Percentiles rank a stretch among this genome's conserved stretches.
phyloP scores from a whole-genome alignment of 2,329 filamentous ascomycete species.

The Colletotrichum cordylinicola region DNA sequence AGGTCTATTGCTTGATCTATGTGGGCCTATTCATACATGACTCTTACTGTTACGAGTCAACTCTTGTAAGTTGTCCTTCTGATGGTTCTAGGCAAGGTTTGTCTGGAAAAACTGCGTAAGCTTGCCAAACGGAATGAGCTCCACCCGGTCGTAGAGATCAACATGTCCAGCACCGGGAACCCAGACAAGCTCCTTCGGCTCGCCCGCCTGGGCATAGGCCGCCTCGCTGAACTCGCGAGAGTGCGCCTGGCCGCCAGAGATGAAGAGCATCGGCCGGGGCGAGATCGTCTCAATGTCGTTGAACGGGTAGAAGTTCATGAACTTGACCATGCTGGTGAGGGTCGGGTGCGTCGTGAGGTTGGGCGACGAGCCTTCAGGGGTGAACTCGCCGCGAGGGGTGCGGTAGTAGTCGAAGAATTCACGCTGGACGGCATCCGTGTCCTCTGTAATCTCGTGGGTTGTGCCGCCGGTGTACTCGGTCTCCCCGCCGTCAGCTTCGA shows the following conservation, averaged over 20 bases:
- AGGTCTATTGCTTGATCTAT: background rate
- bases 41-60: background rate
- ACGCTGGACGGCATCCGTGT: background rate
- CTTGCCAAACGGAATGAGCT: constrained; percentile 37
- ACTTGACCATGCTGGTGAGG: constrained; percentile 34
- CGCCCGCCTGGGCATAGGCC: constrained; percentile 29
- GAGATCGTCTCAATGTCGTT: constrained; percentile 33
- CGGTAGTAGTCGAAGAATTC: constrained; percentile 19
- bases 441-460: background rate
- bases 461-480: background rate
- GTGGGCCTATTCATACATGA: background rate
- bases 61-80: background rate
- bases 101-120: constrained; percentile 30
- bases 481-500: background rate
- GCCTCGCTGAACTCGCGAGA: constrained; percentile 33
- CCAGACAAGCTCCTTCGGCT: constrained; percentile 42
- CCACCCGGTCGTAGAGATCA: constrained; percentile 40
- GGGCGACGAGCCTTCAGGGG: background rate
- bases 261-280: constrained; percentile 32
- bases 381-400: constrained; percentile 7
- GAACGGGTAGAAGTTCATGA: constrained; percentile 36
- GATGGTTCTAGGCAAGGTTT: background rate
- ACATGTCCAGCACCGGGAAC: constrained; percentile 36
- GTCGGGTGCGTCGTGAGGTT: constrained; percentile 36
- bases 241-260: constrained; percentile 30